Conservation (phyloP, 2,329 filamentous ascomycete genomes). For the Boeremia lycopersici region DNA sequence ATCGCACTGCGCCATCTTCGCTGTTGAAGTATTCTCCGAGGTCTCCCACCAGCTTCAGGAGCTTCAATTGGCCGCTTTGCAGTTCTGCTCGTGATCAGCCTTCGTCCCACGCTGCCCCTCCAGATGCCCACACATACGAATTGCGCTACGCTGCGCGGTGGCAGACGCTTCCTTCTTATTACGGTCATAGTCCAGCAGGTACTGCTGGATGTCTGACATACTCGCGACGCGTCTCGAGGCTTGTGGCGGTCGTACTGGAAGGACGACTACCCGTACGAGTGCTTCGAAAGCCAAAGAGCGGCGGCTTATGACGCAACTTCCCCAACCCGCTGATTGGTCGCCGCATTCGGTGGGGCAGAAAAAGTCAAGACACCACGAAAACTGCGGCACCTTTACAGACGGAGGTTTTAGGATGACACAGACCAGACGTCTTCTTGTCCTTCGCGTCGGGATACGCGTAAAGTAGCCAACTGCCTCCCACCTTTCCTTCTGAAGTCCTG, state of each 20-base stretch:
- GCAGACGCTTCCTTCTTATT: constrained; percentile 54
- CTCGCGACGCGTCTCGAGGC: constrained; percentile 27
- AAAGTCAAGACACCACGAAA: constrained; percentile 16
- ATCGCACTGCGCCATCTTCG: constrained; percentile 64
- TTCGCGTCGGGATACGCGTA: constrained; percentile 10
- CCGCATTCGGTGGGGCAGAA: constrained; percentile 18
- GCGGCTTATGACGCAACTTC: constrained; percentile 23
- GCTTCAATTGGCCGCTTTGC: constrained; percentile 63
- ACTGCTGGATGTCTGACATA: constrained; percentile 60
- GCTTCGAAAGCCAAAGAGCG: constrained; percentile 18
- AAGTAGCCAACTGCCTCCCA: constrained; percentile 9
- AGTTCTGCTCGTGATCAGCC: constrained; percentile 54
- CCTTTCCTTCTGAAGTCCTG: neutral
- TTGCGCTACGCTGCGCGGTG: constrained; percentile 52
- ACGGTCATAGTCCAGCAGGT: constrained; percentile 57
- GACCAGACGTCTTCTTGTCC: constrained; percentile 16
- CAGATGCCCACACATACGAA: constrained; percentile 34
- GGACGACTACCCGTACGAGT: constrained; percentile 14
- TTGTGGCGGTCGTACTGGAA: constrained; percentile 7
- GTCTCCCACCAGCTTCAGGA: constrained; percentile 67
- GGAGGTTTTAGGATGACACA: constrained; percentile 20
- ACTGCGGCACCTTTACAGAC: constrained; percentile 12
- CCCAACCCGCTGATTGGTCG: constrained; percentile 21
- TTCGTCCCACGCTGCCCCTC: constrained; percentile 20
- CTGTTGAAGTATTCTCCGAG: constrained; percentile 71